Evolutionary conservation across 208 protist species (phyloP), one percentile per base, ranked within the genome.

Genomic region (Leishmania major): DNA sequence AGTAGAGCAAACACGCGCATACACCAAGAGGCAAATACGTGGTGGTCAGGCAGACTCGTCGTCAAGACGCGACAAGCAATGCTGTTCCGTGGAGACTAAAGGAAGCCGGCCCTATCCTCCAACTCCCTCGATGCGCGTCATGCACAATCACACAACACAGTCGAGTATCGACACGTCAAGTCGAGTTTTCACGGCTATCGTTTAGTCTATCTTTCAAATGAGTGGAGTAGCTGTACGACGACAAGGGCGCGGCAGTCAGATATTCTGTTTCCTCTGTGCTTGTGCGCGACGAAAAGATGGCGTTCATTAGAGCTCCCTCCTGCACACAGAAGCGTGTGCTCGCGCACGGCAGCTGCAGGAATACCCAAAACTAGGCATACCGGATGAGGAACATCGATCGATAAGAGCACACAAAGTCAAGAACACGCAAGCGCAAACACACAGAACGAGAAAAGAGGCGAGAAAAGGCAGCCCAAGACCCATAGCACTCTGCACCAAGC

Each of bases 251-350:
- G 70, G 40, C 10, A 72, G 51, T 31, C 57, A 51, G 51, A 15
- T 55, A 15, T 35, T 17, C 40, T 51, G 28, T 53, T 75, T 31
- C 47, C 25, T 75, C 1, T 15, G 31, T 40, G 62, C 45, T n/a
- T 64, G 73, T 10, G 31, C 35, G 72, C 64, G 73, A 43, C 35
- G 15, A 76, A 37, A 76, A 60, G 47, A 76, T 76, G 25, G 31
- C 11, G 47, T 25, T 53, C 7, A 11, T n/a, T 31, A 22, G 43
- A 22, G 22, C 19, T 25, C 25, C 40, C 22, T 5, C 13, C 35
- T 45, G 31, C 67, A 45, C 67, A 49, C 8, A 1, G 40, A 31
- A 25, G 40, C 40, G 37, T 43, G 67, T 25, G 67, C 40, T 37
- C 25, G 64, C 17, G 6, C 15, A 40, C 64, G 28, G 35, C n/a